These are phyloP conservation scores for Tardiomyces depauwii DNA, from an alignment of 1,139 yeast species.

Conservation along the genomic window DNA sequence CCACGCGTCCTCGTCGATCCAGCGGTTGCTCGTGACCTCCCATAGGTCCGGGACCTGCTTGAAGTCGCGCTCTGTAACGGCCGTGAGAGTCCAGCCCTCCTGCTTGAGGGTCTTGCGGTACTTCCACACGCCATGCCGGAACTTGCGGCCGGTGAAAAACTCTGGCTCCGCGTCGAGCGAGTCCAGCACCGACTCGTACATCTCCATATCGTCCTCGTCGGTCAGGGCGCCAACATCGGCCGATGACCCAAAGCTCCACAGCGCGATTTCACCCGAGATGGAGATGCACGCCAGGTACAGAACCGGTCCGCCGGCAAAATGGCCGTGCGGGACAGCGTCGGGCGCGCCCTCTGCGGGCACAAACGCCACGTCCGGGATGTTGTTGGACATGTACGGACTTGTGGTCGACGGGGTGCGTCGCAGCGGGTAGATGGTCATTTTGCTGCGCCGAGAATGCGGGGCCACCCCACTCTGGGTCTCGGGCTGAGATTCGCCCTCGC, in stretches of 20 bases:
- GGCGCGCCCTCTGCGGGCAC: constrained; percentile 17
- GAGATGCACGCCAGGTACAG: constrained; percentile 16
- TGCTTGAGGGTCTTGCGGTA: constrained; percentile 31
- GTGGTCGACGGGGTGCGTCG: not conserved
- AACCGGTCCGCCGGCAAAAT: not conserved
- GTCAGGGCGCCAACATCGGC: not conserved
- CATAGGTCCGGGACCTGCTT: constrained; percentile 37
- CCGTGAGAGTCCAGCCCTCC: constrained; percentile 46
- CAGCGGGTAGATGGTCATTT: too few relatives aligned
- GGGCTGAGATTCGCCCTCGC: too few relatives aligned
- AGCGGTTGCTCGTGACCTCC: constrained; percentile 39
- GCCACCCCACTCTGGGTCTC: too few relatives aligned
- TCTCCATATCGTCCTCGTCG: not conserved
- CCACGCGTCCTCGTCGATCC: constrained; percentile 23
- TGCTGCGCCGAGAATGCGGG: too few relatives aligned
- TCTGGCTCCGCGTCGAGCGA: not conserved
- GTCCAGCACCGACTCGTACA: not conserved
- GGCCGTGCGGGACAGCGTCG: constrained; percentile 5
- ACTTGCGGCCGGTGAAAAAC: not conserved
- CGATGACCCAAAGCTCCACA: not conserved
- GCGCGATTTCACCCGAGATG: constrained; percentile 15
- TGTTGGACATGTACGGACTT: constrained; percentile 37
- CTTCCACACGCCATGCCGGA: not conserved
- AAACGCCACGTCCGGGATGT: constrained; percentile 48
- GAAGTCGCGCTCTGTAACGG: constrained; percentile 33